A percentile compares a stretch with the other conserved stretches of the same genome.
Evolutionary conservation across 2,329 filamentous ascomycete genomes (phyloP).

Genomic region (Lecanicillium sp.): DNA sequence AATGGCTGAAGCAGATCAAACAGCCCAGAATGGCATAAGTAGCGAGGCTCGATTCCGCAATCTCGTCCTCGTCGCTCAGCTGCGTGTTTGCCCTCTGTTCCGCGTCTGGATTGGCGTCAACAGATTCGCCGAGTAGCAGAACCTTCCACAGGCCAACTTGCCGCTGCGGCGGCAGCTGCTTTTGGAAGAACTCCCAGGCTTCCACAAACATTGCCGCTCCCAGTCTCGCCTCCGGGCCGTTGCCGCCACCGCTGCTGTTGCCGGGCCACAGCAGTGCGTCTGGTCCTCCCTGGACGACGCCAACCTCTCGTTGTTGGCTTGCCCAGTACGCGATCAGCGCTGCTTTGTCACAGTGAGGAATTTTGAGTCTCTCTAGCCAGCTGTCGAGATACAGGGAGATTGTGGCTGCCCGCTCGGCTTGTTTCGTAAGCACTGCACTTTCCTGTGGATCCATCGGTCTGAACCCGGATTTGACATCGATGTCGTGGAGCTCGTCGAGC

Average conservation of each 20-base stretch:
- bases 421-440: conserved; percentile 39
- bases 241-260: conserved; percentile 22
- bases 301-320: conserved; percentile 35
- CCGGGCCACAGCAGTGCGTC: conserved; percentile 40
- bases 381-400: conserved; percentile 44
- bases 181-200: conserved; percentile 45
- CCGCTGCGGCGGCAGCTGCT: conserved; percentile 21
- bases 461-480: conserved; percentile 50
- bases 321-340: conserved; percentile 46
- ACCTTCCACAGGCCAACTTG: conserved; percentile 44
- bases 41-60: conserved; percentile 39
- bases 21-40: conserved; percentile 49
- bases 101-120: conserved; percentile 45
- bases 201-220: conserved; percentile 44
- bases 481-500: conserved; percentile 48
- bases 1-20: conserved; percentile 51
- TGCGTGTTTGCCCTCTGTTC: conserved; percentile 31
- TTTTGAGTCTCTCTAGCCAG: conserved; percentile 41
- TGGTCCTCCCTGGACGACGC: conserved; percentile 45
- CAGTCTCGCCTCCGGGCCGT: conserved; percentile 28
- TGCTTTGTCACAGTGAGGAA: conserved; percentile 43
- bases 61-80: conserved; percentile 26
- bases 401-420: conserved; percentile 42
- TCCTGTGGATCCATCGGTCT: conserved; percentile 43
- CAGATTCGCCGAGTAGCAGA: conserved; percentile 42